phyloP scores from a whole-genome alignment of 306 rosid genomes.

The Fagus sylvatica region DNA sequence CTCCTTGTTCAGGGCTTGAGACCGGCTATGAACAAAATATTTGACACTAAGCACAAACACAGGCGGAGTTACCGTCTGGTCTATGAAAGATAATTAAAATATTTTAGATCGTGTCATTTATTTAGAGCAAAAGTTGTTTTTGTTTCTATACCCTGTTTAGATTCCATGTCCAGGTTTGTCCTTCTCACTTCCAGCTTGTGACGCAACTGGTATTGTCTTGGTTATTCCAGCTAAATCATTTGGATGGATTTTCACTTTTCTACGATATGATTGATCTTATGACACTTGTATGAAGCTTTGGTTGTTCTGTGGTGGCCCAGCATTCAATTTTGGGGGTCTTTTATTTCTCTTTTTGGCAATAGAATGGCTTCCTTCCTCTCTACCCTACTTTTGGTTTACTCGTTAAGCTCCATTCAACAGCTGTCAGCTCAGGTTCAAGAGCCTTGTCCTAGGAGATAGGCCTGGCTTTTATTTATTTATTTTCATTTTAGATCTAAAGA shows the following conservation, averaged over 20 bases:
- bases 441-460: slow-evolving; percentile 13
- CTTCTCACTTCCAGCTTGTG: slow-evolving; percentile 26
- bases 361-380: slow-evolving; percentile 7
- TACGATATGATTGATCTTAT: slow-evolving; percentile 21
- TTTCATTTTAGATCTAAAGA: slow-evolving; percentile 22
- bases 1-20: too few species aligned
- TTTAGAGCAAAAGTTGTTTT: slow-evolving; percentile 10
- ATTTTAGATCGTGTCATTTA: slow-evolving; percentile 13
- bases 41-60: too few species aligned
- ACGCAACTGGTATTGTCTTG: slow-evolving; percentile 36
- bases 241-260: slow-evolving; percentile 19
- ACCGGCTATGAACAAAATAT: too few species aligned
- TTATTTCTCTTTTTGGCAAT: slow-evolving; percentile 21
- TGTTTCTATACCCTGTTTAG: slow-evolving; percentile 15
- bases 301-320: slow-evolving; percentile 18
- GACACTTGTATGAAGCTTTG: slow-evolving; percentile 19
- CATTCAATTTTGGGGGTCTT: slow-evolving; percentile 10
- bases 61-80: background rate
- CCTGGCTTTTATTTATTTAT: background rate
- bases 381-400: slow-evolving; percentile 20
- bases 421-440: slow-evolving; percentile 27
- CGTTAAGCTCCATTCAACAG: slow-evolving; percentile 18
- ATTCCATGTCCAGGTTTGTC: slow-evolving; percentile 18
- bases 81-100: background rate
- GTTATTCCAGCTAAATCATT: slow-evolving; percentile 20